These are phyloP conservation scores for Sugiyamaella lignohabitans DNA, from an alignment of 805 yeast species.

Conservation along the genomic window DNA sequence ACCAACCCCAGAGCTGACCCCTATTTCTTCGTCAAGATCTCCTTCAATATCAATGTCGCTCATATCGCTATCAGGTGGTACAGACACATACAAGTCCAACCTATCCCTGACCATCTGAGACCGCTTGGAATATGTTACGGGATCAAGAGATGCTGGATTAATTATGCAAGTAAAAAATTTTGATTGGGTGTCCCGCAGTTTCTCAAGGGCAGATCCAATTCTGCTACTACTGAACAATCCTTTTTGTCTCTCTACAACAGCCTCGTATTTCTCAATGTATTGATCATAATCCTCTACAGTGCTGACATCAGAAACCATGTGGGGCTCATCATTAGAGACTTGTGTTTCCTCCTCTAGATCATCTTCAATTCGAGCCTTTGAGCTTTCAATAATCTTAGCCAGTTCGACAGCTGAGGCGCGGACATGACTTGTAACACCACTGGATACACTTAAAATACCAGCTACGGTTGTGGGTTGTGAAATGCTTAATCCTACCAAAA, in stretches of 20 bases:
- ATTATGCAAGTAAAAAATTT: not conserved
- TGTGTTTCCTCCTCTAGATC: slow-evolving; percentile 1
- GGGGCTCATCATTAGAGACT: not conserved
- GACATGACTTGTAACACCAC: slow-evolving; percentile 45
- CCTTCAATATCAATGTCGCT: not conserved
- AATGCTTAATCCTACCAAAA: slow-evolving; percentile 55
- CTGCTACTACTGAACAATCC: not conserved
- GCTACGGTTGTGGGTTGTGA: slow-evolving; percentile 52
- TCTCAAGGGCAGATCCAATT: not conserved
- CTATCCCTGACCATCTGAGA: not conserved
- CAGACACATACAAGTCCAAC: not conserved
- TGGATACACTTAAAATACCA: slow-evolving; percentile 21
- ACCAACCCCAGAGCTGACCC: no score
- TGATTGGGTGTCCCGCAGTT: not conserved
- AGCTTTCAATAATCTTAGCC: slow-evolving; percentile 45
- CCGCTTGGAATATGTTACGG: not conserved
- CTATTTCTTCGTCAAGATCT: not conserved
- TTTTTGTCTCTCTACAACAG: not conserved
- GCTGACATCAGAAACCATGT: not conserved
- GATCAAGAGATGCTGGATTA: not conserved
- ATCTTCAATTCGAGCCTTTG: slow-evolving; percentile 2
- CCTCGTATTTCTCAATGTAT: not conserved
- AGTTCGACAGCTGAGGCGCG: slow-evolving; percentile 52
- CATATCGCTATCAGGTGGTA: not conserved
- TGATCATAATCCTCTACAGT: not conserved